A percentile compares a stretch with the other conserved stretches of the same genome.
phyloP scores from a whole-genome alignment of 352 stramenopile species.

The Phytophthora pini region DNA sequence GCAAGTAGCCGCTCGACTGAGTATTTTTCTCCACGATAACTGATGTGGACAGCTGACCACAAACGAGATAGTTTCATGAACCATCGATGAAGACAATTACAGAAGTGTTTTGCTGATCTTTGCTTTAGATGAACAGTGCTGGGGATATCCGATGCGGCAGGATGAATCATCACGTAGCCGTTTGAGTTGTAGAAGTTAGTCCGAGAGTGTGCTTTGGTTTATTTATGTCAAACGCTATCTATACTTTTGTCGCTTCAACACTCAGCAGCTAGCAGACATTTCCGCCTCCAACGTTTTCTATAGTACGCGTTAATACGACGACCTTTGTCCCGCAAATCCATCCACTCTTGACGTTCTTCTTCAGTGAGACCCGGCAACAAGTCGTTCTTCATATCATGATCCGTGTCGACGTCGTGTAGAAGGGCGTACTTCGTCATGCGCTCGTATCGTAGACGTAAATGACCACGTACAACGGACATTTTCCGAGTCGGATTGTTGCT shows the following conservation, averaged over 20 bases:
- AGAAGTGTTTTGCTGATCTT: neutral
- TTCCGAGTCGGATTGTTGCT: conserved; percentile 59
- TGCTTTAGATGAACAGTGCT: neutral
- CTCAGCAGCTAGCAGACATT: neutral
- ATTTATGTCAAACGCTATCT: too few relatives aligned
- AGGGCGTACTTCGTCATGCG: conserved; percentile 24
- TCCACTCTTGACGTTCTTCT: conserved; percentile 20
- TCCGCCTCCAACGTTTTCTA: neutral
- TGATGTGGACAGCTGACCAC: conserved; percentile 22
- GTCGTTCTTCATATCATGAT: conserved; percentile 42
- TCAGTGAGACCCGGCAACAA: conserved; percentile 30
- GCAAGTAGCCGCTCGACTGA: conserved; percentile 41
- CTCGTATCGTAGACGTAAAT: conserved; percentile 51
- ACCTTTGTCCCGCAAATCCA: conserved; percentile 13
- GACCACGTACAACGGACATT: conserved; percentile 42
- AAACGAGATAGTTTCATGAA: conserved; percentile 1
- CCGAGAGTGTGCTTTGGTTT: too few relatives aligned
- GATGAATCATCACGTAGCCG: conserved; percentile 9
- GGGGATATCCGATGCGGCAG: conserved; percentile 11
- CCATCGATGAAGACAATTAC: neutral
- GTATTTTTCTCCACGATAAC: conserved; percentile 32
- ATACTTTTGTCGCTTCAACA: too few relatives aligned
- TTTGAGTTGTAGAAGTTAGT: too few relatives aligned
- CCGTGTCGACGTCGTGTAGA: conserved; percentile 38
- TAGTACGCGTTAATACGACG: neutral